Evolutionary conservation across 345 rosid species (phyloP).

Genomic region (Linum trigynum): DNA sequence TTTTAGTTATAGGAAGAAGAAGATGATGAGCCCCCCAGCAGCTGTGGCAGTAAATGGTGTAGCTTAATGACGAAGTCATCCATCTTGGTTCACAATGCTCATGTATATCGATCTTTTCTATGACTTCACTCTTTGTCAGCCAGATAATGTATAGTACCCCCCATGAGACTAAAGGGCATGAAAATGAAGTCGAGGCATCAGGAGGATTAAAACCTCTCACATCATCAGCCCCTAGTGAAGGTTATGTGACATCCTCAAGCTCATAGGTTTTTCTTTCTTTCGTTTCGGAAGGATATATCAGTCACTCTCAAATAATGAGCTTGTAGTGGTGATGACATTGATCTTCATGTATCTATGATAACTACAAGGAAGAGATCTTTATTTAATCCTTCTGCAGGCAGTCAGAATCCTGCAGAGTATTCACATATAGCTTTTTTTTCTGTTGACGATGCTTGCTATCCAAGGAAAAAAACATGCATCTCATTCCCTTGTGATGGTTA

Average conservation of each 20-base stretch:
- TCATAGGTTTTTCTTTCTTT: neutral
- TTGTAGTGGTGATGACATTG: neutral
- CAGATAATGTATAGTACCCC: constrained; percentile 3
- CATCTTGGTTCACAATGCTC: neutral
- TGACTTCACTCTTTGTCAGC: neutral
- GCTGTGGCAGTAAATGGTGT: constrained; percentile 17
- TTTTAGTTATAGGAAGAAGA: constrained; percentile 69
- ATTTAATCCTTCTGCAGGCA: neutral
- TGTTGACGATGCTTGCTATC: neutral
- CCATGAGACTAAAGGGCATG: constrained; percentile 8
- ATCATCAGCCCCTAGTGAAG: neutral
- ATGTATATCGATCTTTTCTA: constrained; percentile 1
- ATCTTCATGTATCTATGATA: neutral
- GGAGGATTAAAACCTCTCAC: neutral
- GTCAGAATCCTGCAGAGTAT: neutral
- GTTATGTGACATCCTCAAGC: constrained; percentile 4
- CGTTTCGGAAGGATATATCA: neutral
- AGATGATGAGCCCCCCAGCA: constrained; percentile 25
- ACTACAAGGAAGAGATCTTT: neutral
- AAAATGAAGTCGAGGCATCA: constrained; percentile 4
- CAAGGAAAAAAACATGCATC: neutral
- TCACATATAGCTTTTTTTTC: neutral
- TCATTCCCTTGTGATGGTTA: neutral
- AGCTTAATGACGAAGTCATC: neutral
- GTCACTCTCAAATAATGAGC: neutral